Evolutionary conservation across 169 alveolate genomes (phyloP).

Genomic region (Haemoproteus tartakovskyi): DNA sequence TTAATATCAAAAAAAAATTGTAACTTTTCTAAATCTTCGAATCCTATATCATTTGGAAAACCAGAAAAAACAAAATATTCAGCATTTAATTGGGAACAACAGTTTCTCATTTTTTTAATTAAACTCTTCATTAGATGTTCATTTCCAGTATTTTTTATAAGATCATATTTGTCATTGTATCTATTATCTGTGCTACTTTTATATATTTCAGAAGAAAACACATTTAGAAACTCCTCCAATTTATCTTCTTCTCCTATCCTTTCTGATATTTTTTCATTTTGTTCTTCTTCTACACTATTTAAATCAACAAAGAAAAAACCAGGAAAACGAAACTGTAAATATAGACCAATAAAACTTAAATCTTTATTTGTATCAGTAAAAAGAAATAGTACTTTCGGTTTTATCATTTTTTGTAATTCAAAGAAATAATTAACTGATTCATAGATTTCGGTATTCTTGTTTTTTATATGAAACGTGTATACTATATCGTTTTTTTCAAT

Average conservation of each 20-base stretch:
- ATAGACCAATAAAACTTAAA: constrained; percentile 29
- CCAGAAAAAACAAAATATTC: constrained; percentile 33
- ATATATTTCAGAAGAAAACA: background rate
- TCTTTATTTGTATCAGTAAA: constrained; percentile 17
- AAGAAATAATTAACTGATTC: background rate
- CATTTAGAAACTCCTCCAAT: too few species aligned
- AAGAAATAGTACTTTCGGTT: constrained; percentile 16
- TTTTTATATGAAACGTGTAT: too few species aligned
- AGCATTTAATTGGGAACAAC: constrained; percentile 6
- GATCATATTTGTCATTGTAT: background rate
- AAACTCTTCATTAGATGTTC: background rate
- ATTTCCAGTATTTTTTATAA: background rate
- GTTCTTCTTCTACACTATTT: background rate
- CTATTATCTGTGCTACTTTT: background rate
- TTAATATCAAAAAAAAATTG: constrained; percentile 43
- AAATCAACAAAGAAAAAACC: constrained; percentile 18
- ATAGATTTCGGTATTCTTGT: too few species aligned
- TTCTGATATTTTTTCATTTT: too few species aligned
- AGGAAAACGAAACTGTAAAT: constrained; percentile 37
- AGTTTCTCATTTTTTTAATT: constrained; percentile 21
- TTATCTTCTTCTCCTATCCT: too few species aligned
- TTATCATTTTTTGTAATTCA: constrained; percentile 6
- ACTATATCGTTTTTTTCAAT: too few species aligned
- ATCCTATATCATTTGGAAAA: constrained; percentile 21
- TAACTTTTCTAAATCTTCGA: constrained; percentile 30